Evolutionary conservation across 1,284 basidiomycete species (phyloP).

Genomic region (Cutaneotrichosporon dermatis): DNA sequence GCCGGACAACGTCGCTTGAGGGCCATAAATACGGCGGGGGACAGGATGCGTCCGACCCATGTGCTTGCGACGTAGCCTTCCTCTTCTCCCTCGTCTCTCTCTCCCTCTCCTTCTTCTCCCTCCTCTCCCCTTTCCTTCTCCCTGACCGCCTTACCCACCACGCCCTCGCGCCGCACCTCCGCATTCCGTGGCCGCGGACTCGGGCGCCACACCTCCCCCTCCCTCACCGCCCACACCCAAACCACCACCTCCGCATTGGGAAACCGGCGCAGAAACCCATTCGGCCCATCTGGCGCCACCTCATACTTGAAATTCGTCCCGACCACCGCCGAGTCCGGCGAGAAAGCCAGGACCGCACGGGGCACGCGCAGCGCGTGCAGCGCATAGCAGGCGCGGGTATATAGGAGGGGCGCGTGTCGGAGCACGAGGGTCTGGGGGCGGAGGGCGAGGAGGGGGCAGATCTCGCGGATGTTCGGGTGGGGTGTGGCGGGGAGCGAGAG

Average conservation of each 20-base stretch:
- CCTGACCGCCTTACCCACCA: background rate
- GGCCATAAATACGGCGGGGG: background rate
- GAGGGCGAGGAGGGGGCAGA: slow-evolving; percentile 5
- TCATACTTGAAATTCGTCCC: slow-evolving; percentile 16
- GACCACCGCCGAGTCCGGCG: slow-evolving; percentile 10
- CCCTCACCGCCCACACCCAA: background rate
- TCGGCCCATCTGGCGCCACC: background rate
- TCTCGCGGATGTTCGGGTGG: background rate
- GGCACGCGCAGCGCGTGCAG: background rate
- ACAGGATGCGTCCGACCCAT: slow-evolving; percentile 1
- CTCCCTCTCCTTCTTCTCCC: background rate
- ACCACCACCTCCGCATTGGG: background rate
- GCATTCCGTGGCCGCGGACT: slow-evolving; percentile 3
- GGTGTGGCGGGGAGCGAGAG: slow-evolving; percentile 1
- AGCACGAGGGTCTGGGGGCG: background rate
- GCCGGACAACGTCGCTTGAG: background rate
- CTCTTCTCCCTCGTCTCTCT: background rate
- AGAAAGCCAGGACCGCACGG: slow-evolving; percentile 3
- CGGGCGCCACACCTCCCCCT: slow-evolving; percentile 2
- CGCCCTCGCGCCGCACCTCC: background rate
- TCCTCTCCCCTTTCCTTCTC: background rate
- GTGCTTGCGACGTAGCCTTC: background rate
- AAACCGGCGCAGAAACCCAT: background rate
- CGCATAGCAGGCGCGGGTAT: background rate
- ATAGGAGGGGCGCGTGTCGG: slow-evolving; percentile 14